Base-by-base conservation (phyloP, 2,329 filamentous ascomycete species). In the Hypoxylon sp. region DNA sequence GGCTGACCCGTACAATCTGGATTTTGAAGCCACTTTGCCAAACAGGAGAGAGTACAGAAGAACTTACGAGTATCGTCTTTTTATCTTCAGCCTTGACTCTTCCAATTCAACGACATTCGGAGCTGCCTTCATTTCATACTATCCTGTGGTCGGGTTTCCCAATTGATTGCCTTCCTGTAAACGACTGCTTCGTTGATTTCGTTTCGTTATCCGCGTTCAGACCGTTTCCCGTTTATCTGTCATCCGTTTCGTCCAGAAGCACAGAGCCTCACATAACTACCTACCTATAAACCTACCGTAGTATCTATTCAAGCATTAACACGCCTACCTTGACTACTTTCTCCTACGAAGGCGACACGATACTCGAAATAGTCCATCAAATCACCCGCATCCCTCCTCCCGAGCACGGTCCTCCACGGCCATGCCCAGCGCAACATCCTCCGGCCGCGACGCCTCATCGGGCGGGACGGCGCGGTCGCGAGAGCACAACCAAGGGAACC, bases 401-500 rank as follows among this genome's bases (percentile, higher is more conserved):
- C 51, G 41, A 59, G 34, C 51, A 45, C 61, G 52, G 52, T 64
- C 38, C 48, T 17, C 57, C 38, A 63, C 52, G 61, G 56, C 69
- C 68, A 84, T 84, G 82, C 78, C 82, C 73, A 83, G 82, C 80
- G 86, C 85, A 77, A 83, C 81, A 66, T 79, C 86, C 71, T 87
- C 86, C 62, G 86, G 86, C 77, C 82, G 84, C 75, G 85, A 86
- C 75, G 79, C 85, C 75, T 51, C 80, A 72, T 52, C 62, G 41
- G 73, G 64, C 69, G 79, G 77, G 65, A 76, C 80, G 51, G 80
- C 83, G 70, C 85, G 84, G 62, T 80, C 80, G 73, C 89, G 89
- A 74, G 85, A 90, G 63, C 91, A 94, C 81, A 90, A 93, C 78
- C 91, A 94, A 78, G 91, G 91, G 72, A 91, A 91, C 79, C 88